A percentile compares a stretch with the other conserved stretches of the same genome.
Evolutionary conservation across 768 basidiomycete species (phyloP).

Genomic region (Lactarius sanguifluus): DNA sequence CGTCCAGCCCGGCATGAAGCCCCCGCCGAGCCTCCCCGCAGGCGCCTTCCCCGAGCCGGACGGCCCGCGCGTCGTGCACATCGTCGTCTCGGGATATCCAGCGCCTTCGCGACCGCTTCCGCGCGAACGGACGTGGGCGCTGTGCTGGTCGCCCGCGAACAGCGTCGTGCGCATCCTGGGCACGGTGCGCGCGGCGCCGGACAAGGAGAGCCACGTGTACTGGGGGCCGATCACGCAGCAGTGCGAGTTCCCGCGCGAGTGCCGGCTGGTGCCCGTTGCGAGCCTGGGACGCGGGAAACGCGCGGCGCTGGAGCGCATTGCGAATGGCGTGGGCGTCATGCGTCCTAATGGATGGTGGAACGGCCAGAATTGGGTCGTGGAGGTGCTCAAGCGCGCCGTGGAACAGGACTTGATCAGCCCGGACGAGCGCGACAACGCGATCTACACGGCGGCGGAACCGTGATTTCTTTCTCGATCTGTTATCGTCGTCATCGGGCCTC

Average conservation of each 20-base stretch:
- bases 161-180: slow-evolving; percentile 13
- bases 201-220: slow-evolving; percentile 22
- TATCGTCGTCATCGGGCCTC: too few species aligned
- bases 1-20: slow-evolving; percentile 28
- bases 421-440: slow-evolving; percentile 26
- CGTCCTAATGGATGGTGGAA: slow-evolving; percentile 31
- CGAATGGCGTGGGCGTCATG: slow-evolving; percentile 27
- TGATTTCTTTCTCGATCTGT: slow-evolving; percentile 5
- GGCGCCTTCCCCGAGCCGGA: slow-evolving; percentile 28
- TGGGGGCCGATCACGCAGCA: slow-evolving; percentile 29
- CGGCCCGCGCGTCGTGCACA: slow-evolving; percentile 20
- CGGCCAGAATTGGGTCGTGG: slow-evolving; percentile 31
- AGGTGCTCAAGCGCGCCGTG: slow-evolving; percentile 27
- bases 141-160: slow-evolving; percentile 26
- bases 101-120: slow-evolving; percentile 21
- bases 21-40: slow-evolving; percentile 20
- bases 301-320: slow-evolving; percentile 26
- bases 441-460: slow-evolving; percentile 27
- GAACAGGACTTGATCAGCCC: slow-evolving; percentile 29
- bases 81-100: slow-evolving; percentile 28
- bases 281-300: slow-evolving; percentile 20
- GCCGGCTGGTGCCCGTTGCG: slow-evolving; percentile 25
- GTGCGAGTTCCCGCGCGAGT: slow-evolving; percentile 14
- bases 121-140: slow-evolving; percentile 28
- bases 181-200: slow-evolving; percentile 24